These are phyloP conservation scores for Venustampulla echinocandica DNA, from an alignment of 495 filamentous ascomycete species.

Conservation along the genomic window DNA sequence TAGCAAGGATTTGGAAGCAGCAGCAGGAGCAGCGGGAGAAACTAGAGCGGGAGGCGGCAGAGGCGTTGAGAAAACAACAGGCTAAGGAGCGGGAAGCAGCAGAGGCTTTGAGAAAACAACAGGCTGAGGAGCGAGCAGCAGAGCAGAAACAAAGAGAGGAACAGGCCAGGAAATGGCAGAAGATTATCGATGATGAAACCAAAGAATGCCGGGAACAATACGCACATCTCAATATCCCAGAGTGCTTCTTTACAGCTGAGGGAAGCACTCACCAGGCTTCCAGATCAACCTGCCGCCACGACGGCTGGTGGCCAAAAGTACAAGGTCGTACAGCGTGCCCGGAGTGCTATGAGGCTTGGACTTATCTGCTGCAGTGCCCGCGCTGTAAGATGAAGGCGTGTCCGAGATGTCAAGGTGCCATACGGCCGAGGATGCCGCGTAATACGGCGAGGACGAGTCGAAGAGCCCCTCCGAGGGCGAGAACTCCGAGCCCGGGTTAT, in stretches of 20 bases:
- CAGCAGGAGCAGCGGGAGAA: slow-evolving; percentile 22
- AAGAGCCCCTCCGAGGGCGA: slow-evolving; percentile 1
- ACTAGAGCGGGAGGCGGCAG: slow-evolving; percentile 12
- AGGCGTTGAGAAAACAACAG: slow-evolving; percentile 3
- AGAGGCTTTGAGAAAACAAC: background rate
- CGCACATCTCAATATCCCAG: background rate
- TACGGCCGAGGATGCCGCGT: slow-evolving; percentile 15
- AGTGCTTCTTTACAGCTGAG: background rate
- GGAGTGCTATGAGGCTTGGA: slow-evolving; percentile 19
- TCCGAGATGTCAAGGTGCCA: slow-evolving; percentile 19
- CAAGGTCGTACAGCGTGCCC: slow-evolving; percentile 18
- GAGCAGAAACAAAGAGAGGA: background rate
- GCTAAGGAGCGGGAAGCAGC: background rate
- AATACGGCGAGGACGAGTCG: slow-evolving; percentile 8
- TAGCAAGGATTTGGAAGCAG: slow-evolving; percentile 7
- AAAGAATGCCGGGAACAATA: background rate
- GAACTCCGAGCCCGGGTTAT: background rate
- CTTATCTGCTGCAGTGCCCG: slow-evolving; percentile 26
- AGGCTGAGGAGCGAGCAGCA: background rate
- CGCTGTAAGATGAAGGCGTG: slow-evolving; percentile 24
- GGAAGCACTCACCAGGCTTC: slow-evolving; percentile 1
- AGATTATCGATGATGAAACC: slow-evolving; percentile 1
- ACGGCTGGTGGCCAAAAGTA: slow-evolving; percentile 26
- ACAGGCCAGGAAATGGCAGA: slow-evolving; percentile 1
- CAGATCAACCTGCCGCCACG: slow-evolving; percentile 15